Base-by-base conservation (phyloP, 768 basidiomycete species). In the Royoungia palumana region DNA sequence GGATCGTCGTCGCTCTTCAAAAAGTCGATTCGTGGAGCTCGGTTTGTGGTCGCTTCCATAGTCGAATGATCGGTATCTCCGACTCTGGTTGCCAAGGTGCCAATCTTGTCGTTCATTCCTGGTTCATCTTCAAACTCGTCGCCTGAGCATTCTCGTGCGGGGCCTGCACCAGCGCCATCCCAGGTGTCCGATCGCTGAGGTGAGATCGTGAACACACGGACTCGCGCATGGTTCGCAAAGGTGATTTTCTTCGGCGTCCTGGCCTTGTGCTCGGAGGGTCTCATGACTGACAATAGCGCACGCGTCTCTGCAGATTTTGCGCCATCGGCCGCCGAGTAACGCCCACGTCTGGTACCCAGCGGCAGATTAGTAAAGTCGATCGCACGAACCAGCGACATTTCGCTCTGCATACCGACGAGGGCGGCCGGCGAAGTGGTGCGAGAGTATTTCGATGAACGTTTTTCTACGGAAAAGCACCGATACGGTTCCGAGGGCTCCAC, bases 291-390 rank as follows among this genome's bases (percentile, higher is more conserved):
- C 10, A 53, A 22, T 9, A 22, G 20, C 39, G 14, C 45, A 19
- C n/a, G 16, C 1, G 39, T 20, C 7, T 47, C 43, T 28, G 22
- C 13, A n/a, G 44, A 24, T 28, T 47, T 54, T 34, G 48, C 25
- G 22, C 1, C 9, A 2, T 42, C 20, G 1, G 44, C 4, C 9
- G 17, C 44, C 22, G 46, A 52, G 30, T 60, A 50, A n/a, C 54
- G 56, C 21, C 34, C 35, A 16, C 54, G 57, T 41, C 50, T 47
- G 27, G 21, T 46, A 3, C 46, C 44, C 10, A 53, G 44, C 4
- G 60, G 53, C 5, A 51, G 39, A 24, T 55, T 54, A 19, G 65
- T 65, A 44, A 69, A 67, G 49, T 66, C 67, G 47, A 68, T 67
- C 34, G 52, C 49, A 20, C 56, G 59, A 14, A 58, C 46, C 6